phyloP scores from a whole-genome alignment of 1,139 yeast species.

The Geotrichum klebahnii region DNA sequence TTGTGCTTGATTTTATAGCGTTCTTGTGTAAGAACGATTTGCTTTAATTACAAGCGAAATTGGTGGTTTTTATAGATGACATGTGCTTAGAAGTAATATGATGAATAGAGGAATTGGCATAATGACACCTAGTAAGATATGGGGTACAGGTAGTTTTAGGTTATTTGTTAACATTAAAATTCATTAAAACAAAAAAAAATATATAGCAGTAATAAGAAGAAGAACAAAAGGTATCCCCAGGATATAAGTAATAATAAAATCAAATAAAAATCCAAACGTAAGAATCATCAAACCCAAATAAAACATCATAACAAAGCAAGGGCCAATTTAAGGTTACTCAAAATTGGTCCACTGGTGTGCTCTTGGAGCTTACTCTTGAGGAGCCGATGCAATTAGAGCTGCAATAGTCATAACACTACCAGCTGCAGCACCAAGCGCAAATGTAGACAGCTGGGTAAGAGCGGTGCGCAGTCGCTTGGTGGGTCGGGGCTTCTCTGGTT shows the following conservation, averaged over 20 bases:
- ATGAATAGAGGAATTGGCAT: too few relatives aligned
- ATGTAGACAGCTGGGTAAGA: conserved; percentile 7
- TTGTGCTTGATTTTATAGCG: conserved; percentile 36
- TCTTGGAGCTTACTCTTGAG: conserved; percentile 9
- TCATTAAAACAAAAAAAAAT: too few relatives aligned
- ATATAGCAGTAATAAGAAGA: too few relatives aligned
- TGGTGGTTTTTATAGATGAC: too few relatives aligned
- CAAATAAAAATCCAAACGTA: neutral
- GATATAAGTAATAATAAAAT: neutral
- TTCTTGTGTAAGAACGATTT: conserved; percentile 25
- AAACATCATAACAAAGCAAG: neutral
- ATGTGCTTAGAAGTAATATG: too few relatives aligned
- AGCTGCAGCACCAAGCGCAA: conserved; percentile 27
- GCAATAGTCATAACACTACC: conserved; percentile 30
- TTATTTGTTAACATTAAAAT: too few relatives aligned
- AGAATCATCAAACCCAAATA: neutral
- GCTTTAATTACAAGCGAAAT: too few relatives aligned
- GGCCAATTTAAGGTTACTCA: neutral
- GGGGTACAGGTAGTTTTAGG: too few relatives aligned
- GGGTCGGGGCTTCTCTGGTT: conserved; percentile 5
- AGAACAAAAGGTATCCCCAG: too few relatives aligned
- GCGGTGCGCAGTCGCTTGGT: conserved; percentile 4
- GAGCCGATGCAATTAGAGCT: conserved; percentile 27
- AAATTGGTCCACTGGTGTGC: too few relatives aligned
- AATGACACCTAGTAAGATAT: too few relatives aligned